Base-by-base conservation (phyloP, 306 rosid species). In the Purshia tridentata region DNA sequence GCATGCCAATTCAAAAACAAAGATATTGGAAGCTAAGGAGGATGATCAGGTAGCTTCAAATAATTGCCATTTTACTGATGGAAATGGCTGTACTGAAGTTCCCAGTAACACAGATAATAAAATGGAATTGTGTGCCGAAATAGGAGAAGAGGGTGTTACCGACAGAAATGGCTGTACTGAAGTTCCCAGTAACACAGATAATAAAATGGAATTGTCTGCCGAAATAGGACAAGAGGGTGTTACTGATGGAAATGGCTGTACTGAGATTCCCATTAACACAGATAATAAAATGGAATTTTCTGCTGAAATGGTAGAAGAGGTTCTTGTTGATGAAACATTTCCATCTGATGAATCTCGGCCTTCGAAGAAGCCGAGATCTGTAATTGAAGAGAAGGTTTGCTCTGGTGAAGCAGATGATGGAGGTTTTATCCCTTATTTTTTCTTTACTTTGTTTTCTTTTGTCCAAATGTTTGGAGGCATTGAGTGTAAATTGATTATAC, bases 281-380 rank as follows among this genome's bases (percentile, higher is more conserved):
- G 68, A 83, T 78, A 81, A 77, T 83, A 78, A 85, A 64, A 63
- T 87, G 69, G 97, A 93, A 52, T 52, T 72, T 59, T 56, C 83
- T 58, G 71, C 76, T n/a, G 85, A 81, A 76, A 74, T 57, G 5
- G 14, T 71, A 72, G 83, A 82, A 62, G 88, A 79, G 59, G 76
- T 61, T 22, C 83, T 16, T 45, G 23, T 46, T 60, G 82, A 78
- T 65, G 87, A 47, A 60, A 81, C 76, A 67, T 12, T 53, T 74
- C 81, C 77, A 65, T 69, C 82, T 72, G 83, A 81, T 81, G 86
- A 68, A 72, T 74, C 67, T 66, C 85, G 83, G 67, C 90, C 91
- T 6, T 79, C 62, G 22, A 93, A 93, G 85, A 91, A 84, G 77
- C 79, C 85, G 65, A 93, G 86, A 86, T 80, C 83, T 70, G 72